Base-by-base conservation (phyloP, 1,284 basidiomycete genomes). In the Ganoderma sinense region DNA sequence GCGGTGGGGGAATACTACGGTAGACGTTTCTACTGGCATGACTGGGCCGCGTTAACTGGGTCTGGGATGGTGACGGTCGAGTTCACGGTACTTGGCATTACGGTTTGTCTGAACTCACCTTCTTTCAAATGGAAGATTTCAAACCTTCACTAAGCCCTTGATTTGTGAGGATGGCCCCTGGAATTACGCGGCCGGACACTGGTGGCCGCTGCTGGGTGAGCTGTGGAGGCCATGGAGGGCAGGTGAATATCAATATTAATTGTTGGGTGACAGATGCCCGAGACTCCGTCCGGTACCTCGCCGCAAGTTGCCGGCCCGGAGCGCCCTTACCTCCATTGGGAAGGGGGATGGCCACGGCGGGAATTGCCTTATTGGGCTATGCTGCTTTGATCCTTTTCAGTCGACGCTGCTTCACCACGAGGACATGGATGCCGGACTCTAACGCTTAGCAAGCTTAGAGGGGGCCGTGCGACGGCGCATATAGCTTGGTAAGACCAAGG, bases 401-500 rank as follows among this genome's bases (percentile, higher is more conserved):
- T 43, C 41, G 1, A 2, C 13, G 7, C n/a, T 51, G 48, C 48
- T 4, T 51, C n/a, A 10, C 10, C 23, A 23, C 23, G n/a, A 23
- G 8, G 23, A 13, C n/a, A 23, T 23, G 11, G n/a, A 51, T 51
- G n/a, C 10, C 48, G 13, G n/a, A 16, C 45, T 3, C 4, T 26
- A 16, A 26, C 29, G 31, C 29, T 16, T 56, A 6, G 18, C 3
- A 31, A 33, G 29, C 29, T 33, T n/a, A 7, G n/a, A 13, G n/a
- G 11, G 56, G 56, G 23, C 5, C n/a, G 18, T n/a, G 56, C 33
- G 36, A n/a, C 33, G 1, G 13, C 33, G 39, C 10, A n/a, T 18
- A 20, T 58, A 59, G 56, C 56, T 59, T 59, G 56, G 56, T 59
- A 59, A 59, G 56, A 59, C 31, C 13, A 20, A 23, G 48, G 18